phyloP scores from a whole-genome alignment of 192 early-diverging fungal genomes.

The Jimgerdemannia flammicorona region DNA sequence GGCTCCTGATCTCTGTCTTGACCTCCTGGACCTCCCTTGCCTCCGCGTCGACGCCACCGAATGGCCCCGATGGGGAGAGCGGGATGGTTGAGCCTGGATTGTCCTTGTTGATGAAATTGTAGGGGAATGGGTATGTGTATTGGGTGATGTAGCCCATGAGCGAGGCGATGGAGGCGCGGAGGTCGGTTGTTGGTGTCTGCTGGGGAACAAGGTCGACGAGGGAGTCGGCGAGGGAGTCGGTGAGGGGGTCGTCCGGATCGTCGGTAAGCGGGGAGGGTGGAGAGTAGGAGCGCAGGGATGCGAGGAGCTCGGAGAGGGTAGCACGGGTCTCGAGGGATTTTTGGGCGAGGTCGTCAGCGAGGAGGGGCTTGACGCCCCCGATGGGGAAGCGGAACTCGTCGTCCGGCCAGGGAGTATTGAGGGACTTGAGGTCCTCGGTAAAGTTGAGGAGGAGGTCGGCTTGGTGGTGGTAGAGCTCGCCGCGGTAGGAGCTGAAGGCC shows the following conservation, averaged over 20 bases:
- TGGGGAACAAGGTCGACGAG: too few species aligned
- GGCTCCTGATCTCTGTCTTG: slow-evolving; percentile 44
- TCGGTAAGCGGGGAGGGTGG: too few species aligned
- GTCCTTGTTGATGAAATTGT: neutral
- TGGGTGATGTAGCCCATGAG: neutral
- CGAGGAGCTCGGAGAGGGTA: too few species aligned
- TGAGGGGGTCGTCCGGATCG: too few species aligned
- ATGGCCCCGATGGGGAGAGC: neutral
- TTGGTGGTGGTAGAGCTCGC: slow-evolving; percentile 1
- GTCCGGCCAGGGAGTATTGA: too few species aligned
- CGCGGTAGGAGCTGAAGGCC: slow-evolving; percentile 7
- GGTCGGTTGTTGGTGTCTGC: neutral
- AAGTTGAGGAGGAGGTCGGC: neutral
- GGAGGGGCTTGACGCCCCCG: too few species aligned
- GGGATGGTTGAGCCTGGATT: neutral
- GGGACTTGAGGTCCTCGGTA: too few species aligned
- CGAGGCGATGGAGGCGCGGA: neutral
- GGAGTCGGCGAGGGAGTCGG: too few species aligned
- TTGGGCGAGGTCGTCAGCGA: too few species aligned
- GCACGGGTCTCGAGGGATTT: too few species aligned
- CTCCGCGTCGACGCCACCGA: slow-evolving; percentile 6
- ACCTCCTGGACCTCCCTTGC: slow-evolving; percentile 20
- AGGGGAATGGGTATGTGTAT: neutral
- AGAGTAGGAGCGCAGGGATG: too few species aligned
- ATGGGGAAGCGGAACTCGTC: too few species aligned